These are phyloP conservation scores for Ceratobasidium sp. DNA, from an alignment of 1,284 basidiomycete species.

Conservation along the genomic window DNA sequence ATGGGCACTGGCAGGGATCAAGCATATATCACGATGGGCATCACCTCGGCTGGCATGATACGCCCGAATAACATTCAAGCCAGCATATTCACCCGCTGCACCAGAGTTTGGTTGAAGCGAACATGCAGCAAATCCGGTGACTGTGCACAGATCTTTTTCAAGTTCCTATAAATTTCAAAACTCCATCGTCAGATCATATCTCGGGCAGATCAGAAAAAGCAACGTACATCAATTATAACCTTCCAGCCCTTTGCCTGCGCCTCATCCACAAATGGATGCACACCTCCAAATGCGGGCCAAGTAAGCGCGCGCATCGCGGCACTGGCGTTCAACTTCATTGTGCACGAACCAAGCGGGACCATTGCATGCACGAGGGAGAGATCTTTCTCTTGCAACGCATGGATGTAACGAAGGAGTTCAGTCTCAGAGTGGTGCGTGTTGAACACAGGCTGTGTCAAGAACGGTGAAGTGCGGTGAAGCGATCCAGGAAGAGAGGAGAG, in stretches of 20 bases:
- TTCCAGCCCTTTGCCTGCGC: conserved; percentile 92
- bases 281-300: conserved; percentile 86
- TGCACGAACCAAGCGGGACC: conserved; percentile 96
- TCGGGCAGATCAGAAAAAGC: background rate
- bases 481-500: conserved; percentile 58
- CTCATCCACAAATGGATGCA: conserved; percentile 92
- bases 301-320: conserved; percentile 97
- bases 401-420: conserved; percentile 96
- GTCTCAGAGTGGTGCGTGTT: conserved; percentile 97
- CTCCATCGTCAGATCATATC: conserved; percentile 31
- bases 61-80: conserved; percentile 90
- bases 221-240: conserved; percentile 75
- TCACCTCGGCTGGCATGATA: conserved; percentile 92
- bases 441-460: conserved; percentile 89
- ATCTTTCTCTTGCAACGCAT: conserved; percentile 93
- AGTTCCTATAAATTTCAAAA: conserved; percentile 66
- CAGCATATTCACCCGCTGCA: conserved; percentile 93
- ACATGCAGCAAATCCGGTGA: conserved; percentile 94
- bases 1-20: conserved; percentile 95
- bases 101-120: conserved; percentile 98
- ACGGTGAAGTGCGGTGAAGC: conserved; percentile 75
- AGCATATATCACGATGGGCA: conserved; percentile 85
- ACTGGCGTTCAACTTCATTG: conserved; percentile 97
- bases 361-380: conserved; percentile 94
- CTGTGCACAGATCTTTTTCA: conserved; percentile 87